Evolutionary conservation across 176 grass and related monocot genomes (phyloP).

Genomic region (Eleusine indica): DNA sequence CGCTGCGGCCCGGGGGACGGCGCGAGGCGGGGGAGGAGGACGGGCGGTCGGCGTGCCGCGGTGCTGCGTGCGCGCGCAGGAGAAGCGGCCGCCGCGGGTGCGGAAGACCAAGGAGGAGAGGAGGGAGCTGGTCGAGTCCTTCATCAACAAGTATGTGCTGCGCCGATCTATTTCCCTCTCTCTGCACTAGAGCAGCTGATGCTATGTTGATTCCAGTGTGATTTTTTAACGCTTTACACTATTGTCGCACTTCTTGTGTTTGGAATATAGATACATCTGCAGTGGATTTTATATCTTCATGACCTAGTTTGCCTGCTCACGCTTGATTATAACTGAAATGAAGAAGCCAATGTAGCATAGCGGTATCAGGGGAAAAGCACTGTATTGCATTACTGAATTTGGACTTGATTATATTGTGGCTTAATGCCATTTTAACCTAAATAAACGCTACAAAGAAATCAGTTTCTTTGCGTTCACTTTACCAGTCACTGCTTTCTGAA

Average conservation of each 20-base stretch:
- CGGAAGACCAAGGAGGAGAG: conserved; percentile 95
- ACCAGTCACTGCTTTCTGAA: neutral
- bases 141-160: conserved; percentile 74
- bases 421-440: neutral
- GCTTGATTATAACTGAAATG: neutral
- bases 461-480: too few species aligned
- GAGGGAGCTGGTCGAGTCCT: conserved; percentile 83
- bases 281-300: neutral
- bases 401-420: neutral
- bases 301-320: neutral
- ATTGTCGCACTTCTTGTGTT: neutral
- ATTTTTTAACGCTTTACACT: too few species aligned
- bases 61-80: conserved; percentile 56
- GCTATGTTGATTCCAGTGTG: too few species aligned
- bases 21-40: neutral
- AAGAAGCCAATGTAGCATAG: neutral
- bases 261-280: neutral
- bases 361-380: neutral
- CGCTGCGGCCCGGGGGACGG: conserved; percentile 2
- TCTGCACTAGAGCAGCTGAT: neutral
- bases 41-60: conserved; percentile 24
- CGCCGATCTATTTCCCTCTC: neutral
- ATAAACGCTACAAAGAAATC: neutral
- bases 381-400: neutral
- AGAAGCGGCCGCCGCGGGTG: conserved; percentile 72